Evolutionary conservation across 2,329 filamentous ascomycete species (phyloP).

Genomic region (Trichoderma sp.): DNA sequence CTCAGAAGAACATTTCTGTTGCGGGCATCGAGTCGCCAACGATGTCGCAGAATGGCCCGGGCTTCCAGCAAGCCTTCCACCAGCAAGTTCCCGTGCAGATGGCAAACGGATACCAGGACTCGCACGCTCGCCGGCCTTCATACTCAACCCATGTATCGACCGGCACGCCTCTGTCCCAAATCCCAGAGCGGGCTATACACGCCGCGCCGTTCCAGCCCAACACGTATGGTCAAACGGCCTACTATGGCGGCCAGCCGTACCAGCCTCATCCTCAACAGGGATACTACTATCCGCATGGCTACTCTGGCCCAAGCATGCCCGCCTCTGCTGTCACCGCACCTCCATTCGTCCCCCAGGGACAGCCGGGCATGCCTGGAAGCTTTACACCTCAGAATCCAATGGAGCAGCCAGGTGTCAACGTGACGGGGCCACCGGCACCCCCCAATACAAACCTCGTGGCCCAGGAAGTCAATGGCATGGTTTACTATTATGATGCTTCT

Average conservation of each 20-base stretch:
- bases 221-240: constrained; percentile 58
- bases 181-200: constrained; percentile 88
- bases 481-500: constrained; percentile 88
- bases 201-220: constrained; percentile 85
- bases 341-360: constrained; percentile 56
- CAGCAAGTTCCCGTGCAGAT: constrained; percentile 86
- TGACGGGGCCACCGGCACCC: constrained; percentile 28
- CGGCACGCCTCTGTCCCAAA: constrained; percentile 83
- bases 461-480: constrained; percentile 92
- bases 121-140: constrained; percentile 65
- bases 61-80: constrained; percentile 90
- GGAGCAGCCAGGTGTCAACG: constrained; percentile 37
- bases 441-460: constrained; percentile 56
- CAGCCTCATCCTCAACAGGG: constrained; percentile 47
- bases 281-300: constrained; percentile 67
- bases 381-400: constrained; percentile 44
- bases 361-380: constrained; percentile 44
- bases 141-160: constrained; percentile 69
- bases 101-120: constrained; percentile 55
- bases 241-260: constrained; percentile 48
- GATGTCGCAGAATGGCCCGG: constrained; percentile 58
- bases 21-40: constrained; percentile 87
- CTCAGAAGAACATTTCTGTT: constrained; percentile 91
- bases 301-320: constrained; percentile 50
- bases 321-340: constrained; percentile 48